Percentiles rank a stretch among this genome's conserved stretches.
These are phyloP conservation scores for Zelopaecilomyces penicillatus DNA, from an alignment of 2,329 filamentous ascomycete genomes.

Conservation along the genomic window DNA sequence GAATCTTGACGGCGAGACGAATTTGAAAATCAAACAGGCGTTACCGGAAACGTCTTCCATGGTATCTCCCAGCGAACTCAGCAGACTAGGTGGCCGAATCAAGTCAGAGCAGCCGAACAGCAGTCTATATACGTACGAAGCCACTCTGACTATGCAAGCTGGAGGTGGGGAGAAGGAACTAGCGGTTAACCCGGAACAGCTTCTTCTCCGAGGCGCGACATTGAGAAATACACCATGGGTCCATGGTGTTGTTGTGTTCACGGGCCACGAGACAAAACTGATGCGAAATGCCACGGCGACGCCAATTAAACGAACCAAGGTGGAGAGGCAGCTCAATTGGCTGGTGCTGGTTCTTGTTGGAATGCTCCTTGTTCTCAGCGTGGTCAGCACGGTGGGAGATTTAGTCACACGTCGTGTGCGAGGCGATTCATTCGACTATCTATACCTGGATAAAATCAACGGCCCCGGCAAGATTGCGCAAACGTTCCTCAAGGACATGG, in stretches of 20 bases:
- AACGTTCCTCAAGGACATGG: constrained; percentile 87
- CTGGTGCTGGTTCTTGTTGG: constrained; percentile 85
- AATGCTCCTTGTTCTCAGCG: constrained; percentile 74
- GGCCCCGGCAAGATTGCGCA: constrained; percentile 48
- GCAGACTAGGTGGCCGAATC: constrained; percentile 74
- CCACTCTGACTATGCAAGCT: constrained; percentile 81
- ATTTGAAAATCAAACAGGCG: constrained; percentile 96
- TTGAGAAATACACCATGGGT: constrained; percentile 96
- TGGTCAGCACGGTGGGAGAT: constrained; percentile 87
- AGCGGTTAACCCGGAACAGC: constrained; percentile 81
- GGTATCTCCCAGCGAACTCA: constrained; percentile 79
- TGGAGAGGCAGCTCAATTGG: constrained; percentile 87
- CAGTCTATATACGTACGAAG: constrained; percentile 96
- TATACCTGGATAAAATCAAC: constrained; percentile 56
- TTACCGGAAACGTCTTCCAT: constrained; percentile 84
- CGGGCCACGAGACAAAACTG: constrained; percentile 91
- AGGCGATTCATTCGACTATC: constrained; percentile 58
- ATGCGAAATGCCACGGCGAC: constrained; percentile 98
- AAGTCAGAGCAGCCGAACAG: constrained; percentile 97
- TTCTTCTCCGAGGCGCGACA: constrained; percentile 86
- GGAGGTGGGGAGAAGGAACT: constrained; percentile 92
- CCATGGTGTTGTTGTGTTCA: constrained; percentile 88
- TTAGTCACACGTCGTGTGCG: constrained; percentile 65
- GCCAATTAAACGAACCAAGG: constrained; percentile 94
- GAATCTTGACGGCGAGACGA: constrained; percentile 95